Evolutionary conservation across 1,284 basidiomycete genomes (phyloP).

Genomic region (Phaffia rhodozyma): DNA sequence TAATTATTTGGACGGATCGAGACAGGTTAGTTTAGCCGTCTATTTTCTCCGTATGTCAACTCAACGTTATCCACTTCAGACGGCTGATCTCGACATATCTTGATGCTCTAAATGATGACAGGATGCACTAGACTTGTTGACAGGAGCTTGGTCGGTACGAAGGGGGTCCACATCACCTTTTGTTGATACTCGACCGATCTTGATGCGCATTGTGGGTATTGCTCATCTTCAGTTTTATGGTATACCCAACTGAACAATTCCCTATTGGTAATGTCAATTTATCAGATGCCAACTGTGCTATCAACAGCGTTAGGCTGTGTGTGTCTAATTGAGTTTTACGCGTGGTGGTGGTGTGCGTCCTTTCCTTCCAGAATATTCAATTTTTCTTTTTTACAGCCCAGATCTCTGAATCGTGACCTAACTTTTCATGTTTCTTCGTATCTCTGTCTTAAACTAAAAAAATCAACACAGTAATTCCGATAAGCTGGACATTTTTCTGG

Average conservation of each 20-base stretch:
- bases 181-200: constrained; percentile 62
- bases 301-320: too few species aligned
- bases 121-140: constrained; percentile 90
- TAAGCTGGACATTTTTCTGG: constrained; percentile 46
- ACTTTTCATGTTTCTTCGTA: too few species aligned
- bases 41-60: background rate
- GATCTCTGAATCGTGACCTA: background rate
- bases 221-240: background rate
- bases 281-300: too few species aligned
- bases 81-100: constrained; percentile 10
- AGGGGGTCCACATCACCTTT: constrained; percentile 58
- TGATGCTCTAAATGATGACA: constrained; percentile 30
- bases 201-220: constrained; percentile 62
- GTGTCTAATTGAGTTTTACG: background rate
- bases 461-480: background rate
- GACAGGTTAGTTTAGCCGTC: constrained; percentile 48
- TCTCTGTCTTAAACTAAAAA: background rate
- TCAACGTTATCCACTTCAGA: background rate
- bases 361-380: too few species aligned
- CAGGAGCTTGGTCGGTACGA: constrained; percentile 74
- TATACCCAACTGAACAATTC: background rate
- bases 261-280: constrained; percentile 64
- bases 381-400: background rate
- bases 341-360: background rate
- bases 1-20: constrained; percentile 90